Evolutionary conservation across 176 grass and related monocot species (phyloP).

Genomic region (Leersia perrieri): DNA sequence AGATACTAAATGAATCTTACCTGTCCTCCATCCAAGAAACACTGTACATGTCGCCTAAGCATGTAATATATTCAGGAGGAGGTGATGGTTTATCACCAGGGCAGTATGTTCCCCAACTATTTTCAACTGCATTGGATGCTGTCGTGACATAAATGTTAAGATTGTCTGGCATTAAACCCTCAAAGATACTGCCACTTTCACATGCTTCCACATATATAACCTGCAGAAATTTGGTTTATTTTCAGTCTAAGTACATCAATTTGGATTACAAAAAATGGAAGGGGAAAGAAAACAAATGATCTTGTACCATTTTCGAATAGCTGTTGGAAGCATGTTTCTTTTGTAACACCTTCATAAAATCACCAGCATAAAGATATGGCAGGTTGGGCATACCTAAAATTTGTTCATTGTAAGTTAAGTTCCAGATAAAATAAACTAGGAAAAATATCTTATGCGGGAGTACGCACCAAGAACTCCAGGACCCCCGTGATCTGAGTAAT

Average conservation of each 20-base stretch:
- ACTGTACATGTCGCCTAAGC: conserved; percentile 89
- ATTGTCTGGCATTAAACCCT: conserved; percentile 75
- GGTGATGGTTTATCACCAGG: conserved; percentile 63
- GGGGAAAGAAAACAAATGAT: neutral
- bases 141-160: conserved; percentile 88
- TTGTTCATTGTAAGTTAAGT: conserved; percentile 13
- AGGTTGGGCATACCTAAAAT: conserved; percentile 76
- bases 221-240: conserved; percentile 35
- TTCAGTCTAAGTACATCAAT: neutral
- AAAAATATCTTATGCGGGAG: neutral
- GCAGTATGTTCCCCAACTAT: conserved; percentile 89
- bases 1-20: conserved; percentile 32
- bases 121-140: conserved; percentile 71
- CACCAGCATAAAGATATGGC: conserved; percentile 74
- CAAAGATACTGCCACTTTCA: conserved; percentile 96
- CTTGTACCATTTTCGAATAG: conserved; percentile 85
- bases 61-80: conserved; percentile 67
- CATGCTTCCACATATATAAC: conserved; percentile 95
- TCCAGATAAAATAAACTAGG: neutral
- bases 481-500: conserved; percentile 94
- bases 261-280: neutral
- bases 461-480: conserved; percentile 84
- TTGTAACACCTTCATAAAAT: conserved; percentile 75
- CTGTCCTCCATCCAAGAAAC: conserved; percentile 99
- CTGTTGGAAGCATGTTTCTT: conserved; percentile 75